Conservation (phyloP, 2,329 filamentous ascomycete species). For the Pleurostoma richardsiae region DNA sequence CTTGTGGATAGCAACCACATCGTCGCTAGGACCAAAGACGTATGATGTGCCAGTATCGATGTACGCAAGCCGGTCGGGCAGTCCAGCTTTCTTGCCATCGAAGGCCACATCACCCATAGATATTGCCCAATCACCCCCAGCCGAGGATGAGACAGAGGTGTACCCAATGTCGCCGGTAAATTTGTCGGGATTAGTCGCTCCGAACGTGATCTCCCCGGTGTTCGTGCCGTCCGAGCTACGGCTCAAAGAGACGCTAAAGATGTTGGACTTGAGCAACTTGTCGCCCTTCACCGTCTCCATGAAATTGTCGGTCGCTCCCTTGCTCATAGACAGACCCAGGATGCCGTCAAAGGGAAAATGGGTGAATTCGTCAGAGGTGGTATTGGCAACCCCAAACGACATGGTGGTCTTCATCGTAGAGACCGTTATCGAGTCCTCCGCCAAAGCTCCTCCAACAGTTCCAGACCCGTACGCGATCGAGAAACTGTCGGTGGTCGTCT, state of each 20-base stretch:
- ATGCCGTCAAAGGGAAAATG: constrained; percentile 86
- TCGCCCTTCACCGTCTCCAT: constrained; percentile 55
- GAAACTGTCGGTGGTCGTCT: constrained; percentile 50
- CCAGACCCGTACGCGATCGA: constrained; percentile 74
- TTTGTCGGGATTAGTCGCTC: constrained; percentile 60
- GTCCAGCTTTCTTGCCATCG: constrained; percentile 51
- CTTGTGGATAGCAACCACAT: constrained; percentile 64
- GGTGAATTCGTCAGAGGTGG: constrained; percentile 68
- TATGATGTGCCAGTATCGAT: constrained; percentile 84
- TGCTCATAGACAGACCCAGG: constrained; percentile 66
- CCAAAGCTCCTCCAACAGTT: constrained; percentile 61
- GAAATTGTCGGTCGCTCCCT: constrained; percentile 59
- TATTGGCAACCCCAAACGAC: constrained; percentile 67
- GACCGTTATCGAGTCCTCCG: constrained; percentile 61
- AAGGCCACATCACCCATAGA: constrained; percentile 60
- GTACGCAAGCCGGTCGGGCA: constrained; percentile 57
- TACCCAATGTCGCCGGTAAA: constrained; percentile 68
- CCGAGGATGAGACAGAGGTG: constrained; percentile 43
- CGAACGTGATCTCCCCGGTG: constrained; percentile 75
- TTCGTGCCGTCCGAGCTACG: constrained; percentile 60
- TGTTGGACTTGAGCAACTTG: constrained; percentile 53
- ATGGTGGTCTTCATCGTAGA: constrained; percentile 60
- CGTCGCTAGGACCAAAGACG: constrained; percentile 63
- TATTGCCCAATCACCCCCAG: constrained; percentile 66
- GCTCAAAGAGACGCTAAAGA: constrained; percentile 68